Conservation (phyloP, 495 filamentous ascomycete species). For the Penicillium bialowiezense region DNA sequence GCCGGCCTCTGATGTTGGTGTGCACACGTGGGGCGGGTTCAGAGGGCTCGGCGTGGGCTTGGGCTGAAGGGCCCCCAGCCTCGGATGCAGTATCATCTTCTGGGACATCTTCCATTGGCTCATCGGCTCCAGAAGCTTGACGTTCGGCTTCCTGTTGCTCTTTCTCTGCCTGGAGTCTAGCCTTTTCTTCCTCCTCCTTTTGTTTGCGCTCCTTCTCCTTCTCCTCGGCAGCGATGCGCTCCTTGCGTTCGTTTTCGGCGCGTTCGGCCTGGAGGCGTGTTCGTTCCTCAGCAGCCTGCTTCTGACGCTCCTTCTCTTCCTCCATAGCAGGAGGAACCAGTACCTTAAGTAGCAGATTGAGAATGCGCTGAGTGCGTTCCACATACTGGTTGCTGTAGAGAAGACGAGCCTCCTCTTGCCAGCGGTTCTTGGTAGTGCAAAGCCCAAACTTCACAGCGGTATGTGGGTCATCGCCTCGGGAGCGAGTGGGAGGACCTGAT, state of each 20-base stretch:
- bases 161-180: constrained; percentile 39
- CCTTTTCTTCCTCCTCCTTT: constrained; percentile 65
- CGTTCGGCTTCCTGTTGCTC: constrained; percentile 46
- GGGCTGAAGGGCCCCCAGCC: constrained; percentile 25
- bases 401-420: constrained; percentile 88
- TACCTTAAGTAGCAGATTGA: constrained; percentile 67
- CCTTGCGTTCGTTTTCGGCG: constrained; percentile 47
- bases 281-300: constrained; percentile 46
- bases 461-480: constrained; percentile 53
- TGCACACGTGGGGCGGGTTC: constrained; percentile 59
- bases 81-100: constrained; percentile 42
- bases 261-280: constrained; percentile 46
- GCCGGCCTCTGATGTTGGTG: constrained; percentile 77
- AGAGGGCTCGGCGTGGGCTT: constrained; percentile 44
- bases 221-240: constrained; percentile 58
- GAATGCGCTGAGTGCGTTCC: constrained; percentile 70
- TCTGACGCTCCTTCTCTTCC: constrained; percentile 63
- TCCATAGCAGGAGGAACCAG: constrained; percentile 83
- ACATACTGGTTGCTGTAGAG: constrained; percentile 66
- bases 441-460: constrained; percentile 70
- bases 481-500: constrained; percentile 40
- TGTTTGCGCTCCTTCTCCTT: constrained; percentile 54
- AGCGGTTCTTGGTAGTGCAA: constrained; percentile 66
- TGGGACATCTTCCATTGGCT: constrained; percentile 88
- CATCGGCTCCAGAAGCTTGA: constrained; percentile 43